Evolutionary conservation across 2,329 filamentous ascomycete species (phyloP), one percentile per base, ranked within the genome.

Genomic region (Trichocomaceae sp.): DNA sequence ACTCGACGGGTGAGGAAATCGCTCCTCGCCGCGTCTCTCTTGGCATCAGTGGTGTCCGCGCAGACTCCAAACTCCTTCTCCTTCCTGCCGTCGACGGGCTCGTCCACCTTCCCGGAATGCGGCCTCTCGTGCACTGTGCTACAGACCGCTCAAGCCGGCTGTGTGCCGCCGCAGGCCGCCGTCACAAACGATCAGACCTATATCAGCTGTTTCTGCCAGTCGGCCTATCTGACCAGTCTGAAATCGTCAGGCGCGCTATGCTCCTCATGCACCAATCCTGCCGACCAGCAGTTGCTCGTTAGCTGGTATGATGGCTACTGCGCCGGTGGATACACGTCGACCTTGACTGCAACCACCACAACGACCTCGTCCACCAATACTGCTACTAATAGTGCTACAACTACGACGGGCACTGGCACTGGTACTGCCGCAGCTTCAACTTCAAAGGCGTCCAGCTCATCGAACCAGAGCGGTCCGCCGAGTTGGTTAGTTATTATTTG

Each of bases 251-350:
- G 76, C 4, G 81, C 81, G 4, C 79, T 88, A 13, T 91, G 88
- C 71, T 80, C 83, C 57, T 63, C 72, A 20, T 90, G 86, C 64
- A 71, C 76, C 12, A 73, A 70, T 7, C 68, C 77, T 0, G 67
- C 69, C 47, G 82, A 82, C 47, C 72, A 85, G 47, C 64, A 70
- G 13, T 79, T 79, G 54, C 80, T 93, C 60, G 82, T 82, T 60
- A 75, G 69, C 52, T 95, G 89, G 89, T 93, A 85, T 67, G 79
- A 78, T 35, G 76, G 74, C 57, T 83, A 85, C 61, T 93, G 89
- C 69, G 67, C 66, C 37, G 63, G 66, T 0, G 63, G 68, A 13
- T 60, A 64, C 4, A 62, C 66, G 13, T 60, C 66, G 5, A 65
- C 63, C 12, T 58, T 61, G 52, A 65, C 69, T 12, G 61, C 66